Conservation (phyloP, 495 filamentous ascomycete genomes). For the Podospora australis region DNA sequence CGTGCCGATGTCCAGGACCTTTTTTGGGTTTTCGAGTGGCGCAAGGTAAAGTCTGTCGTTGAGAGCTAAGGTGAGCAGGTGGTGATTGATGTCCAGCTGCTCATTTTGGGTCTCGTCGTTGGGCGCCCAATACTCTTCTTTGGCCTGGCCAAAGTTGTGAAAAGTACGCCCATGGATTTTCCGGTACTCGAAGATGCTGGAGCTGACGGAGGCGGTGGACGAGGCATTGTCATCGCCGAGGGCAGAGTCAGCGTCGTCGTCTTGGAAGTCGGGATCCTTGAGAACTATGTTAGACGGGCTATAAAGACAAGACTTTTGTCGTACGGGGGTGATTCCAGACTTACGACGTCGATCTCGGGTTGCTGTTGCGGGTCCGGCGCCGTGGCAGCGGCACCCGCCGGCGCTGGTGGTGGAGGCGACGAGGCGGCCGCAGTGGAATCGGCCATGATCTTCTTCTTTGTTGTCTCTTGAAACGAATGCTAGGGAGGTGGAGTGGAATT, state of each 20-base stretch:
- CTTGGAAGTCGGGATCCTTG: too few relatives aligned
- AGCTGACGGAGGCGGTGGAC: slow-evolving; percentile 2
- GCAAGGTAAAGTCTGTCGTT: slow-evolving; percentile 52
- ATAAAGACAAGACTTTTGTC: too few relatives aligned
- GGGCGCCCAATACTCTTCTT: slow-evolving; percentile 12
- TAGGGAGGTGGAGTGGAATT: too few relatives aligned
- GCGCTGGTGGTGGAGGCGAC: too few relatives aligned
- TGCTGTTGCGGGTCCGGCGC: too few relatives aligned
- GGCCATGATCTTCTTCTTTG: too few relatives aligned
- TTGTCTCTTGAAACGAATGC: too few relatives aligned
- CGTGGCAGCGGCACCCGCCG: too few relatives aligned
- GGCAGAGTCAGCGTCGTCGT: background rate
- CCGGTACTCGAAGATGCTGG: slow-evolving; percentile 1
- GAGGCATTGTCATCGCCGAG: background rate
- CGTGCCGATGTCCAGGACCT: slow-evolving; percentile 60
- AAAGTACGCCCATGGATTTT: slow-evolving; percentile 4
- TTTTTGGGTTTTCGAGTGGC: slow-evolving; percentile 40
- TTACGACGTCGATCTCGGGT: too few relatives aligned
- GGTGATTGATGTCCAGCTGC: slow-evolving; percentile 36
- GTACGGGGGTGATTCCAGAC: too few relatives aligned
- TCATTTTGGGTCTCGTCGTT: slow-evolving; percentile 37
- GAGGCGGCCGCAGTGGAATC: too few relatives aligned
- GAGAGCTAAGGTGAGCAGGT: slow-evolving; percentile 34
- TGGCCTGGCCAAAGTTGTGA: background rate
- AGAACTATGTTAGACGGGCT: too few relatives aligned